phyloP scores from a whole-genome alignment of 2,329 filamentous ascomycete genomes.

The Stachybotrys elegans region DNA sequence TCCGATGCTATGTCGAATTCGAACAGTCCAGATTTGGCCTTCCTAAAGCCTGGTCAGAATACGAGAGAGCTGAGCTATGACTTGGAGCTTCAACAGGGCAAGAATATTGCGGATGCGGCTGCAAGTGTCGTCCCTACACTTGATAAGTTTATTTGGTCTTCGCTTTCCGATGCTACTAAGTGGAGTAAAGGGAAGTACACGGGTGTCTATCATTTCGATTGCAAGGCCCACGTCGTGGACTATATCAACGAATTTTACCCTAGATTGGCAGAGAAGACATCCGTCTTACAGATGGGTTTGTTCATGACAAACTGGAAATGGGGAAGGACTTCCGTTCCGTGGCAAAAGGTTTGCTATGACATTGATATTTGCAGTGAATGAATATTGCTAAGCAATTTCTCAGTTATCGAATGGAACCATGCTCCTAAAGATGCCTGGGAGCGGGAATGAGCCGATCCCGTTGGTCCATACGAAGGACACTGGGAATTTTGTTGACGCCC shows the following conservation, averaged over 20 bases:
- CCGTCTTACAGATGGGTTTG: constrained; percentile 12
- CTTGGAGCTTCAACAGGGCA: constrained; percentile 29
- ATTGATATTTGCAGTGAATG: background rate
- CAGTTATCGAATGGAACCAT: background rate
- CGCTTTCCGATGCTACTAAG: constrained; percentile 26
- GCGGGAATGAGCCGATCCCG: constrained; percentile 7
- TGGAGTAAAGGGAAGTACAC: constrained; percentile 35
- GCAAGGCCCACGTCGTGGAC: constrained; percentile 28
- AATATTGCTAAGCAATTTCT: background rate
- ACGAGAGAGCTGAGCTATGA: constrained; percentile 15
- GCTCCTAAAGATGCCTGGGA: background rate
- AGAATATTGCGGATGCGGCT: constrained; percentile 30
- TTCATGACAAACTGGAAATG: constrained; percentile 15
- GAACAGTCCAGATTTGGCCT: constrained; percentile 7
- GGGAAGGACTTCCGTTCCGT: no score
- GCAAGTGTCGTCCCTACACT: constrained; percentile 22
- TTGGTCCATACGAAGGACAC: constrained; percentile 18
- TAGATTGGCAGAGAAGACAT: no score
- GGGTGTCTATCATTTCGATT: constrained; percentile 35
- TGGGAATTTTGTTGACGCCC: constrained; percentile 15
- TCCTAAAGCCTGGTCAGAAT: constrained; percentile 9
- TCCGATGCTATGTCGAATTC: constrained; percentile 12
- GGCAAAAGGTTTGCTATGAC: background rate
- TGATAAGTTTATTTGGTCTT: constrained; percentile 33
- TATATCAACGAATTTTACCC: constrained; percentile 17